These are phyloP conservation scores for Tetrapisispora arboricola DNA, from an alignment of 805 yeast species.

Conservation along the genomic window DNA sequence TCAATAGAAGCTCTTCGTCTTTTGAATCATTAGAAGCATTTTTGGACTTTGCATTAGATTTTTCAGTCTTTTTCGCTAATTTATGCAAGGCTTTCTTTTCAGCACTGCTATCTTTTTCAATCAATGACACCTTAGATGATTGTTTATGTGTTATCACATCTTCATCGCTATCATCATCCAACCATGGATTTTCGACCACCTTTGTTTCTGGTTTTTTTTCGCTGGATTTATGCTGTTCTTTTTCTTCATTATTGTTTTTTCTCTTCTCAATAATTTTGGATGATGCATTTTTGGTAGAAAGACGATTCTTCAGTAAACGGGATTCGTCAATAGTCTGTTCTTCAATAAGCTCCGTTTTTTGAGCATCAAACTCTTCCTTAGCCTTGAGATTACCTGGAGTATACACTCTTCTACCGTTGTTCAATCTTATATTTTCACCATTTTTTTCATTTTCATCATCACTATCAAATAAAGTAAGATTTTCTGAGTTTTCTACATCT, in stretches of 20 bases:
- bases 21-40: slow-evolving; percentile 20
- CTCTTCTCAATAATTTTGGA: background rate
- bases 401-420: slow-evolving; percentile 74
- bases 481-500: slow-evolving; percentile 39
- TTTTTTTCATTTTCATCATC: slow-evolving; percentile 28
- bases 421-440: slow-evolving; percentile 40
- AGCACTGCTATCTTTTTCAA: slow-evolving; percentile 42
- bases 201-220: slow-evolving; percentile 1
- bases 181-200: slow-evolving; percentile 41
- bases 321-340: slow-evolving; percentile 45
- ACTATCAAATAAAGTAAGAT: slow-evolving; percentile 22
- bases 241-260: slow-evolving; percentile 3
- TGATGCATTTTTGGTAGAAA: slow-evolving; percentile 15
- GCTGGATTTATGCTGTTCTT: slow-evolving; percentile 2
- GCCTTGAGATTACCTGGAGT: slow-evolving; percentile 41
- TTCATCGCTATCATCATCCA: slow-evolving; percentile 28
- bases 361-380: slow-evolving; percentile 27
- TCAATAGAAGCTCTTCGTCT: slow-evolving; percentile 31
- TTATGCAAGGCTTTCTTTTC: slow-evolving; percentile 39
- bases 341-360: slow-evolving; percentile 30
- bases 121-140: slow-evolving; percentile 37
- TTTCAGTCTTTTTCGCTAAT: slow-evolving; percentile 29
- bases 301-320: slow-evolving; percentile 35
- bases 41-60: slow-evolving; percentile 4
- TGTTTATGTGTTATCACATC: slow-evolving; percentile 24